Conservation (phyloP, 208 protist species). For the Trypanosoma avium region DNA sequence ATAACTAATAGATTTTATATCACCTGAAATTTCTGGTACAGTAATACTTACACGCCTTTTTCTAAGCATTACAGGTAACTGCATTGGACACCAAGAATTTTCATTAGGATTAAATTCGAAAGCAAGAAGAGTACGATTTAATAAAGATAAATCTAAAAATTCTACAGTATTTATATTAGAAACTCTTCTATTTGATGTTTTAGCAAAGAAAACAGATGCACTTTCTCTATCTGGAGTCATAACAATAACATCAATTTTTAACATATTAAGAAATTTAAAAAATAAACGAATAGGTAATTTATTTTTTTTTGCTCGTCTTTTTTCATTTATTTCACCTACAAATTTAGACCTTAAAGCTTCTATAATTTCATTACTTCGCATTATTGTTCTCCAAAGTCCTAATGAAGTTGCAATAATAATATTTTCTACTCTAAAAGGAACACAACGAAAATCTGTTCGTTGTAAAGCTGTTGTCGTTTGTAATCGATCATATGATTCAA, state of each 20-base stretch:
- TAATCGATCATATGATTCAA: not conserved
- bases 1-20: not conserved
- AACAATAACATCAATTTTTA: conserved; percentile 23
- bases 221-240: conserved; percentile 11
- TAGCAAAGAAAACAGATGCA: not conserved
- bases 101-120: conserved; percentile 48
- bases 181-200: not conserved
- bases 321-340: conserved; percentile 22
- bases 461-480: conserved; percentile 8
- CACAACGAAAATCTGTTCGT: conserved; percentile 39
- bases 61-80: not conserved
- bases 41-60: not conserved
- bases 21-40: not conserved
- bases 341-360: conserved; percentile 32
- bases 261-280: conserved; percentile 27
- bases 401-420: conserved; percentile 56
- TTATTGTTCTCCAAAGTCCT: conserved; percentile 50
- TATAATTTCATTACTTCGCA: conserved; percentile 59
- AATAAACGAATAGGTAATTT: conserved; percentile 21
- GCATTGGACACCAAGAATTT: conserved; percentile 50
- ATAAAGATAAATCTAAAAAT: not conserved
- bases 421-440: conserved; percentile 45
- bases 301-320: conserved; percentile 14
- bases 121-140: conserved; percentile 30
- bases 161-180: not conserved